Evolutionary conservation across 257 asterid genomes (phyloP).

Genomic region (Solanum arcanum): DNA sequence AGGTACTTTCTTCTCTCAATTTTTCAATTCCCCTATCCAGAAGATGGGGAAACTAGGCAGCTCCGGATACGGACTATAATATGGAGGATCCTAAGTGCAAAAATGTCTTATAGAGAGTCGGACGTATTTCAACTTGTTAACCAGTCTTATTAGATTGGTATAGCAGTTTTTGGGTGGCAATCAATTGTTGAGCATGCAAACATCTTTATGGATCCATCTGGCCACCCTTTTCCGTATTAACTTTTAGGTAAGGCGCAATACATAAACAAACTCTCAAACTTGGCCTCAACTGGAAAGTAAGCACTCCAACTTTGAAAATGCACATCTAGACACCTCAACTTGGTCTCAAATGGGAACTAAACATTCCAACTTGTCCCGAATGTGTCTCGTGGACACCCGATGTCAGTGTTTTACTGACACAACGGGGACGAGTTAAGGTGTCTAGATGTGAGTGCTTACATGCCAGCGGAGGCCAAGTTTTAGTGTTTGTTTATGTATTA

Average conservation of each 20-base stretch:
- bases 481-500: background rate
- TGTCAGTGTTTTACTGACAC: background rate
- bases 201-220: background rate
- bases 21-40: background rate
- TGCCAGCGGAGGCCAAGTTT: background rate
- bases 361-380: background rate
- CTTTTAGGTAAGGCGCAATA: background rate
- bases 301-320: background rate
- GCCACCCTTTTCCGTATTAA: background rate
- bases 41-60: background rate
- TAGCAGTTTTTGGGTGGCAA: background rate
- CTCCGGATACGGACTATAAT: background rate
- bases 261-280: background rate
- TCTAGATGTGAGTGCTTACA: background rate
- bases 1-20: conserved; percentile 1
- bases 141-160: background rate
- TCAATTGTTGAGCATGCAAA: background rate
- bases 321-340: background rate
- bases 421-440: background rate
- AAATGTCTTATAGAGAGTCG: background rate
- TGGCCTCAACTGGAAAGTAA: background rate
- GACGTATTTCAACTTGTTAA: background rate
- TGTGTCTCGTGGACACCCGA: background rate
- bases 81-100: background rate
- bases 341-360: background rate